A percentile compares a stretch with the other conserved stretches of the same genome.
Evolutionary conservation across 768 basidiomycete species (phyloP).

Genomic region (Pulveroboletus sp.): DNA sequence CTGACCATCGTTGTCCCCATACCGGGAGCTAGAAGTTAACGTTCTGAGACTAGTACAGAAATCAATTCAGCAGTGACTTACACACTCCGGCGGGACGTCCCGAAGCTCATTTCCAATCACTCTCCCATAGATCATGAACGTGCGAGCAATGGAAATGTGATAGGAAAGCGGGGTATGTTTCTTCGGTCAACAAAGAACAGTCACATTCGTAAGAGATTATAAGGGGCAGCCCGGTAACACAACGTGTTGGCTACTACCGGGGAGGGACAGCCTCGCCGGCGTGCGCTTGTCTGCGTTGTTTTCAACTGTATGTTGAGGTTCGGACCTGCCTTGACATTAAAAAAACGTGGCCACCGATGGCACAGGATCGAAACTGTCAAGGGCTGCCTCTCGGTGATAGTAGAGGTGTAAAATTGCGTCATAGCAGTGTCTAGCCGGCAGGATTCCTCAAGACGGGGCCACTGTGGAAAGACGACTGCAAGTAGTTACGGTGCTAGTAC

Average conservation of each 20-base stretch:
- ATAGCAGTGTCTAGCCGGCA: slow-evolving; percentile 22
- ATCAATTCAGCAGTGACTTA: slow-evolving; percentile 13
- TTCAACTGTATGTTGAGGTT: slow-evolving; percentile 12
- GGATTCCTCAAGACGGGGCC: slow-evolving; percentile 1
- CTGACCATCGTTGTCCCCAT: slow-evolving; percentile 33
- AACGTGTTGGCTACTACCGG: slow-evolving; percentile 23
- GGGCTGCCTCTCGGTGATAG: slow-evolving; percentile 14
- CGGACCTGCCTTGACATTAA: slow-evolving; percentile 17
- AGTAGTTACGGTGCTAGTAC: too few relatives aligned
- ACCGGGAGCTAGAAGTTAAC: slow-evolving; percentile 23
- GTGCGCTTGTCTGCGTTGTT: slow-evolving; percentile 16
- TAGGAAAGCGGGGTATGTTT: slow-evolving; percentile 13
- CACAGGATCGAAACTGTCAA: slow-evolving; percentile 7
- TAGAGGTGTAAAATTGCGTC: slow-evolving; percentile 9
- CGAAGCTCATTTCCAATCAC: slow-evolving; percentile 31
- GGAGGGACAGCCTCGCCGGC: slow-evolving; percentile 24
- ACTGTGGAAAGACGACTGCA: neutral
- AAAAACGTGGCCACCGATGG: slow-evolving; percentile 26
- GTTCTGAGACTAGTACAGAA: slow-evolving; percentile 9
- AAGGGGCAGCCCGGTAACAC: slow-evolving; percentile 15
- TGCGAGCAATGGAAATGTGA: slow-evolving; percentile 18
- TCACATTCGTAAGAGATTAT: slow-evolving; percentile 24
- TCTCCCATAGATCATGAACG: slow-evolving; percentile 26
- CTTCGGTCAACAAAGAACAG: slow-evolving; percentile 13
- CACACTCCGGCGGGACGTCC: slow-evolving; percentile 27